Conservation (phyloP, 306 rosid genomes). For the Senna siamea region DNA sequence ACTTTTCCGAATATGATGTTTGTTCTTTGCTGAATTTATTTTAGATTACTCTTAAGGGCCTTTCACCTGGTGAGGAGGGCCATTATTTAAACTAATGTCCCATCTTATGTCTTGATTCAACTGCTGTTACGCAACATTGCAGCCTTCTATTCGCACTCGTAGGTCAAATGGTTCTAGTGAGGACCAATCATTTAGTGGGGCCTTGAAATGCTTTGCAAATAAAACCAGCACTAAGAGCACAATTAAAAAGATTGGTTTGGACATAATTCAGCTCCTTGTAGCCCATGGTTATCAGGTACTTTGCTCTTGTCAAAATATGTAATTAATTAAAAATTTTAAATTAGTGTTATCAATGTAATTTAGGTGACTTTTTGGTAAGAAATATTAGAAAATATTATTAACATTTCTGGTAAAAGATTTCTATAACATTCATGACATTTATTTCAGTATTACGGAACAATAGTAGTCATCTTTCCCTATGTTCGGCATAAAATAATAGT, state of each 20-base stretch:
- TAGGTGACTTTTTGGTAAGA: not conserved
- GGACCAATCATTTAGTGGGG: constrained; percentile 65
- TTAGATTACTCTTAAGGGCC: not conserved
- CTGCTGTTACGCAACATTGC: constrained; percentile 36
- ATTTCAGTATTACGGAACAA: not conserved
- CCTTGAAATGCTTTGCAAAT: constrained; percentile 74
- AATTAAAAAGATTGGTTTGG: constrained; percentile 65
- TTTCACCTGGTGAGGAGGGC: not conserved
- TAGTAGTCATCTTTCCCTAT: not conserved
- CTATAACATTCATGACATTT: no score
- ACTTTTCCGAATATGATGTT: constrained; percentile 2
- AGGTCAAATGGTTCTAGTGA: constrained; percentile 54
- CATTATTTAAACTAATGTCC: not conserved
- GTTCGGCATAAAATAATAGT: not conserved
- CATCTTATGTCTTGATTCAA: constrained; percentile 30
- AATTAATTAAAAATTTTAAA: not conserved
- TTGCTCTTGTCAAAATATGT: constrained; percentile 14
- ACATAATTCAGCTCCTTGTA: constrained; percentile 69
- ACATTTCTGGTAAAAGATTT: not conserved
- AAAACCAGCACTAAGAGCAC: constrained; percentile 59
- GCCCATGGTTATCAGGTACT: constrained; percentile 93
- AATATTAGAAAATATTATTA: not conserved
- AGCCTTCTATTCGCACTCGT: constrained; percentile 85
- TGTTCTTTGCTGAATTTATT: not conserved
- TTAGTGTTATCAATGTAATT: not conserved